A percentile compares a stretch with the other conserved stretches of the same genome.
Evolutionary conservation across 345 rosid species (phyloP).

Genomic region (Kandelia obovata): DNA sequence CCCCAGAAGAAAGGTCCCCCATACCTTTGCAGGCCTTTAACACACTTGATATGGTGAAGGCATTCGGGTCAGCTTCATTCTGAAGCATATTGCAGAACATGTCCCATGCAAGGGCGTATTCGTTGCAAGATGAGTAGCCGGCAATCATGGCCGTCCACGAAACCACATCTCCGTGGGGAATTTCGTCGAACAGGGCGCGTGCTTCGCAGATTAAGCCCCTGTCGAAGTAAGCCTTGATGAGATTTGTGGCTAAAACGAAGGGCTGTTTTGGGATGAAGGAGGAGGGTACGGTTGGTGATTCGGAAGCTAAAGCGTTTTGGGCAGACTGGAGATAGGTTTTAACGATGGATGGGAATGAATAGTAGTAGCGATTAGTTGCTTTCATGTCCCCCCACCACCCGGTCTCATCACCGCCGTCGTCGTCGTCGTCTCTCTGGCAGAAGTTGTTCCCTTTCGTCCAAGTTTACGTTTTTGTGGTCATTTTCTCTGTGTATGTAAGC

Average conservation of each 20-base stretch:
- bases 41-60: conserved; percentile 58
- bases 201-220: conserved; percentile 42
- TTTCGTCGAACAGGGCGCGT: conserved; percentile 63
- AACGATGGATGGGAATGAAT: conserved; percentile 38
- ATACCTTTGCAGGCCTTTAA: conserved; percentile 72
- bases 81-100: conserved; percentile 59
- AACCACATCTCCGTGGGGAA: conserved; percentile 66
- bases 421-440: no score
- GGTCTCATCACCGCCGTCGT: no score
- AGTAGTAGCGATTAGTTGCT: conserved; percentile 25
- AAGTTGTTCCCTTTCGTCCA: not conserved
- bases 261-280: conserved; percentile 40
- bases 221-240: conserved; percentile 48
- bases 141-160: conserved; percentile 69
- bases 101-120: conserved; percentile 46
- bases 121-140: conserved; percentile 49
- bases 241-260: conserved; percentile 61
- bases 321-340: conserved; percentile 41
- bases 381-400: conserved; percentile 38
- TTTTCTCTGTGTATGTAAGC: no score
- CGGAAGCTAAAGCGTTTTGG: conserved; percentile 17
- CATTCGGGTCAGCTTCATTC: conserved; percentile 48
- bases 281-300: not conserved
- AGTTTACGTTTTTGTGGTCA: not conserved
- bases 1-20: conserved; percentile 48